Evolutionary conservation across 768 basidiomycete species (phyloP).

Genomic region (Melanogaster broomeanus): DNA sequence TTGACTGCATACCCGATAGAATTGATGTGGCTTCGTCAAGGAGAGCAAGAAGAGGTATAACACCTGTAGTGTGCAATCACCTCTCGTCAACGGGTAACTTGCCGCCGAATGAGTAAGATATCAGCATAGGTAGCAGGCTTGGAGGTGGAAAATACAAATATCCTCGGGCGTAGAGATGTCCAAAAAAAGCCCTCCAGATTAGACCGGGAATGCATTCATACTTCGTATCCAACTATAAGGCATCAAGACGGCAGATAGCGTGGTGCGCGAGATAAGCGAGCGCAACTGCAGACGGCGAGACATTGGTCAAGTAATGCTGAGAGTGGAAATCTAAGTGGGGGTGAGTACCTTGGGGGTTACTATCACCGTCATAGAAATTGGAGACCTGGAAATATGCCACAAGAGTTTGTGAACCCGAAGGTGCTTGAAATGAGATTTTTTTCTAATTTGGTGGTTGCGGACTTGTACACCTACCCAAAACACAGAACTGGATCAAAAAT

Average conservation of each 20-base stretch:
- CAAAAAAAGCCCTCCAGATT: conserved; percentile 48
- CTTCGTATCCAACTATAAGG: conserved; percentile 47
- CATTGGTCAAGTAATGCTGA: conserved; percentile 35
- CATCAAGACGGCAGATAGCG: background rate
- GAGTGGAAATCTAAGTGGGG: conserved; percentile 38
- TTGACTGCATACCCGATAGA: conserved; percentile 38
- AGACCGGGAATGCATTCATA: conserved; percentile 44
- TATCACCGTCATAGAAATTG: background rate
- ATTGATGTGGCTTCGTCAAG: conserved; percentile 43
- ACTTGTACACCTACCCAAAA: conserved; percentile 31
- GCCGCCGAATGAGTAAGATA: background rate
- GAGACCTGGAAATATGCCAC: conserved; percentile 37
- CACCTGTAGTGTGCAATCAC: conserved; percentile 44
- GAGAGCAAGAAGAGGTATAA: conserved; percentile 47
- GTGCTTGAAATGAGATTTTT: background rate
- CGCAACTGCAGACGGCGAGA: conserved; percentile 40
- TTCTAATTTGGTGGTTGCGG: too few relatives aligned
- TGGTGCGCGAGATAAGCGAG: conserved; percentile 11
- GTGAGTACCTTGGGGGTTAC: conserved; percentile 8
- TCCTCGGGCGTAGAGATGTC: conserved; percentile 52
- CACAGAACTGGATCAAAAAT: conserved; percentile 38
- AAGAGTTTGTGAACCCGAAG: conserved; percentile 36
- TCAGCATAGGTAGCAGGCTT: background rate
- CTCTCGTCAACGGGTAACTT: conserved; percentile 46
- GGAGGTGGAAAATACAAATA: conserved; percentile 40